Evolutionary conservation across 345 rosid species (phyloP).

Genomic region (Syzygium aromaticum): DNA sequence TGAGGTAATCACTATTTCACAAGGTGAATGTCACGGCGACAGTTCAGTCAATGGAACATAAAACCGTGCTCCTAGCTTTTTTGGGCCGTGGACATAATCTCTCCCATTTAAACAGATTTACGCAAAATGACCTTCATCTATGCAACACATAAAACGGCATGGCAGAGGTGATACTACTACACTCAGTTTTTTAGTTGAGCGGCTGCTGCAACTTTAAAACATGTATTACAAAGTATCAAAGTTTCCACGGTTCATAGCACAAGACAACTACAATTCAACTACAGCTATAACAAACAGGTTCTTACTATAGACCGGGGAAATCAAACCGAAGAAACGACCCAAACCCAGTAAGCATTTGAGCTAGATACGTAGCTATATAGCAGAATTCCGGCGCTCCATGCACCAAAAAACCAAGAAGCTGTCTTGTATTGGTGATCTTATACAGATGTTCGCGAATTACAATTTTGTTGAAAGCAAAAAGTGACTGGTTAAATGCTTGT

Average conservation of each 20-base stretch:
- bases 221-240: background rate
- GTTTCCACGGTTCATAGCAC: background rate
- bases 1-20: no score
- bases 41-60: no score
- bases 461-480: background rate
- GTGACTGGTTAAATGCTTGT: background rate
- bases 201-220: background rate
- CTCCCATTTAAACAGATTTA: no score
- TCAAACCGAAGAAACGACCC: background rate
- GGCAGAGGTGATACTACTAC: no score
- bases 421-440: no score
- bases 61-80: no score
- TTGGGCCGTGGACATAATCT: no score
- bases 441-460: background rate
- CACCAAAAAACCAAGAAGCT: background rate
- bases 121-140: no score
- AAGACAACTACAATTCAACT: background rate
- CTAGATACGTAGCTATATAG: background rate
- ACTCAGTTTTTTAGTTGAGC: no score
- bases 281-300: background rate
- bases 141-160: no score
- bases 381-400: background rate
- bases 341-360: background rate
- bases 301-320: background rate
- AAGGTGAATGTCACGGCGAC: no score